Base-by-base conservation (phyloP, 176 grass and related monocot species). In the Musa troglodytarum region DNA sequence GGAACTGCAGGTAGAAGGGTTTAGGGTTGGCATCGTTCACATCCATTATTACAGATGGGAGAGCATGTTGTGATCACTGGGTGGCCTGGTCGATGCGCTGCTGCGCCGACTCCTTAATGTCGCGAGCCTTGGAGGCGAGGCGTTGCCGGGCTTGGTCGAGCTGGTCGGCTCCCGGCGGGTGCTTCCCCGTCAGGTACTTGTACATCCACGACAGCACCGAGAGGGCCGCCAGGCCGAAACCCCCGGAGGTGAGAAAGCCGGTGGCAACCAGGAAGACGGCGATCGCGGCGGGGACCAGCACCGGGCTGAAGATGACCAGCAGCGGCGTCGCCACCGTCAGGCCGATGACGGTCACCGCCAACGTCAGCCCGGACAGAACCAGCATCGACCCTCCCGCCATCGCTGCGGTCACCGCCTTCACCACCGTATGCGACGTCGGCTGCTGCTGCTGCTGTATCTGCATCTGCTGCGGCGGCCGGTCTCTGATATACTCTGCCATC, bases 281-380 rank as follows among this genome's bases (percentile, higher is more conserved):
- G 9, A 70, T 70, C 49, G 68, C 68, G 11, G 68, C 68, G 17
- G 68, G 68, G 2, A 70, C 43, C 0, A 70, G 68, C 17, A 70
- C 68, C 68, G 68, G 68, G 43, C 68, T 70, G 68, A 70, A 70
- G 43, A 69, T 69, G 34, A 70, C 68, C 68, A 70, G 43, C 43
- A 70, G 68, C 16, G 68, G 68, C 68, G 68, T 70, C 1, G 68
- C 68, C 43, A 70, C 43, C 16, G 49, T 25, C 68, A 70, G 68
- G 8, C 68, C 68, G 68, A 70, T 22, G 17, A 70, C 67, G 1
- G 67, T 69, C 1, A n/a, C 15, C 67, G 67, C 67, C 29, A 69
- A 43, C 1, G 14, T 69, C 34, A 69, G 67, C 34, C 67, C 67
- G 15, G 34, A 69, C 67, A 69, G 29, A 29, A 69, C 67, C 67